Conservation (phyloP, 345 rosid genomes). For the Gossypium longicalyx region DNA sequence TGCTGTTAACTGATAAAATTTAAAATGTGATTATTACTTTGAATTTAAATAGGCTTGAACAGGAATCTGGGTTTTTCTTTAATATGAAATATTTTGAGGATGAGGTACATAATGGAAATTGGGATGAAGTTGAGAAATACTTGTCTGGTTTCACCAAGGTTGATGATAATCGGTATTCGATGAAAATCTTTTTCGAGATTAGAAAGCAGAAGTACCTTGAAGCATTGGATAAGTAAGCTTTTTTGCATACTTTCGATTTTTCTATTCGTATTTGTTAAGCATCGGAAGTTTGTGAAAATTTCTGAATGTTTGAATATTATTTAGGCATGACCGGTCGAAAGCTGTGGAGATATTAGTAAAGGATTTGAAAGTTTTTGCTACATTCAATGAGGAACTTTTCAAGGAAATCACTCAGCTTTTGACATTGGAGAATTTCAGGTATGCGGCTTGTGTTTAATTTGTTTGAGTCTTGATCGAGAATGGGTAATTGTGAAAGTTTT, state of each 20-base stretch:
- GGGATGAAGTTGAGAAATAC: constrained; percentile 98
- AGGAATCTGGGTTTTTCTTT: constrained; percentile 99
- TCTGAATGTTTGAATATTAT: constrained; percentile 7
- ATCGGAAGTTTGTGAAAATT: background rate
- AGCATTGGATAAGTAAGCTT: constrained; percentile 88
- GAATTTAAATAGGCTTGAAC: constrained; percentile 69
- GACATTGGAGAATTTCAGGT: constrained; percentile 93
- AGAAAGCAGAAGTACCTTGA: constrained; percentile 99
- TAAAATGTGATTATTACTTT: background rate
- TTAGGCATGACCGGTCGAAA: constrained; percentile 90
- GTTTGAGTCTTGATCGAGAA: background rate
- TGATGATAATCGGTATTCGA: constrained; percentile 94
- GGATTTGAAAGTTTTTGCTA: constrained; percentile 93
- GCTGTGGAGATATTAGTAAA: constrained; percentile 92
- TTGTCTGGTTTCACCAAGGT: constrained; percentile 99
- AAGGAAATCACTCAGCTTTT: constrained; percentile 94
- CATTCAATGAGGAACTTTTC: constrained; percentile 94
- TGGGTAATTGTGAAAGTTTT: background rate
- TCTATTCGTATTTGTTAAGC: background rate
- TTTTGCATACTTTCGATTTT: background rate
- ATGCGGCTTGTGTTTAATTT: constrained; percentile 2
- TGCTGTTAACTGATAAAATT: background rate
- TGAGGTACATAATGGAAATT: constrained; percentile 91
- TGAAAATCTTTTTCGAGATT: constrained; percentile 98
- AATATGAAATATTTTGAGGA: constrained; percentile 99